Evolutionary conservation across 345 rosid genomes (phyloP), one percentile per base, ranked within the genome.

Genomic region (Anacardium occidentale): DNA sequence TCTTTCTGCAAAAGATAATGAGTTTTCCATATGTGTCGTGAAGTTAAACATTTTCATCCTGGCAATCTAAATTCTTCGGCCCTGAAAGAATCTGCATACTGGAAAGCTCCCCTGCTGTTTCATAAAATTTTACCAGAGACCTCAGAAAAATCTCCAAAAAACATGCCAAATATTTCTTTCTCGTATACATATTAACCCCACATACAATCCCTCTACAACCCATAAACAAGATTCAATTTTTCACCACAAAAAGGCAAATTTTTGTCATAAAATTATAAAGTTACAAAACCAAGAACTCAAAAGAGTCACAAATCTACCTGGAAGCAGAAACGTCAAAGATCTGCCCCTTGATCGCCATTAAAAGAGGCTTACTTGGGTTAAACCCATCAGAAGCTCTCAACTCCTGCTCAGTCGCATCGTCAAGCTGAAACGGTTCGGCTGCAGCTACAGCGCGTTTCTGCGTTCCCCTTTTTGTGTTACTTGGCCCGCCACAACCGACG

Each of bases 281-380:
- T 1, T 10, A 34, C 56, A n/a, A 44, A 51, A 51, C 65, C 9
- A 47, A 50, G 44, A 42, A 26, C 37, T 34, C 10, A n/a, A n/a
- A 67, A 17, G 59, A 24, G 34, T 20, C 7, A 24, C 20, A 1
- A 37, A 66, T 21, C 6, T 64, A 86, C 89, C 83, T 83, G 74
- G 89, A 82, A 25, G 26, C 21, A 63, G 93, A 88, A 44, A 86
- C 90, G 61, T 88, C 93, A 63, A 85, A 86, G 81, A 88, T 83
- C 81, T 85, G 87, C 57, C 86, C 88, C 71, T 78, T 86, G 78
- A 88, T 85, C 62, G 93, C 90, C 77, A 88, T 86, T 8, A 88
- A 78, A 8, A 88, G 86, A 21, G 93, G 93, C 75, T 86, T 86
- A 34, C 24, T 70, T 15, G 86, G 87, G 70, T 88, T 88, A 9